Conservation (phyloP, 805 yeast genomes). For the Cyberlindnera xylosilytica region DNA sequence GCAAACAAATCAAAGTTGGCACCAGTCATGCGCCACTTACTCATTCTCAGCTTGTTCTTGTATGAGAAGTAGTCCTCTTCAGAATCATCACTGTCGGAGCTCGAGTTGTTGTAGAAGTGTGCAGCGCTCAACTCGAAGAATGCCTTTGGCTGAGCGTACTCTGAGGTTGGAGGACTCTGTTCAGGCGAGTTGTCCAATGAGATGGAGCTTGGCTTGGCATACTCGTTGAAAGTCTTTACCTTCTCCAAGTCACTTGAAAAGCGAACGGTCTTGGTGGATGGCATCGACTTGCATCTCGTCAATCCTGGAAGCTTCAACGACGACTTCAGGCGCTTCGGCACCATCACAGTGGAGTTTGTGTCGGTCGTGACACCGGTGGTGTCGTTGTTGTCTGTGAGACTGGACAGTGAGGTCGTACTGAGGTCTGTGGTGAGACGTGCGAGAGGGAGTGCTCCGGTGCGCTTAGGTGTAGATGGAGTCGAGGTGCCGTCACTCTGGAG, state of each 20-base stretch:
- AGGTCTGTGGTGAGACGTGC: slow-evolving; percentile 8
- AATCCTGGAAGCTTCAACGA: slow-evolving; percentile 45
- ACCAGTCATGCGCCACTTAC: slow-evolving; percentile 21
- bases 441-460: not conserved
- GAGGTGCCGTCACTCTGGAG: slow-evolving; percentile 1
- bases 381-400: slow-evolving; percentile 14
- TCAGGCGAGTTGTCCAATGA: slow-evolving; percentile 53
- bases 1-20: slow-evolving; percentile 20
- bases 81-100: slow-evolving; percentile 22
- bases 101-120: slow-evolving; percentile 12
- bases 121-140: slow-evolving; percentile 22
- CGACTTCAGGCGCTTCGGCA: slow-evolving; percentile 31
- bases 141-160: slow-evolving; percentile 16
- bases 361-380: slow-evolving; percentile 11
- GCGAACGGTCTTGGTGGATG: slow-evolving; percentile 52
- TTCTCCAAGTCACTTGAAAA: slow-evolving; percentile 61
- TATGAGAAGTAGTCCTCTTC: slow-evolving; percentile 21
- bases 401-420: slow-evolving; percentile 14
- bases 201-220: slow-evolving; percentile 61
- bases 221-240: slow-evolving; percentile 61
- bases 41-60: slow-evolving; percentile 12
- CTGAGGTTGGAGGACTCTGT: slow-evolving; percentile 16
- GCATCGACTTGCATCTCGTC: slow-evolving; percentile 45
- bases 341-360: slow-evolving; percentile 2
- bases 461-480: not conserved